These are phyloP conservation scores for Tulasnella calospora DNA, from an alignment of 768 basidiomycete genomes.

Conservation along the genomic window DNA sequence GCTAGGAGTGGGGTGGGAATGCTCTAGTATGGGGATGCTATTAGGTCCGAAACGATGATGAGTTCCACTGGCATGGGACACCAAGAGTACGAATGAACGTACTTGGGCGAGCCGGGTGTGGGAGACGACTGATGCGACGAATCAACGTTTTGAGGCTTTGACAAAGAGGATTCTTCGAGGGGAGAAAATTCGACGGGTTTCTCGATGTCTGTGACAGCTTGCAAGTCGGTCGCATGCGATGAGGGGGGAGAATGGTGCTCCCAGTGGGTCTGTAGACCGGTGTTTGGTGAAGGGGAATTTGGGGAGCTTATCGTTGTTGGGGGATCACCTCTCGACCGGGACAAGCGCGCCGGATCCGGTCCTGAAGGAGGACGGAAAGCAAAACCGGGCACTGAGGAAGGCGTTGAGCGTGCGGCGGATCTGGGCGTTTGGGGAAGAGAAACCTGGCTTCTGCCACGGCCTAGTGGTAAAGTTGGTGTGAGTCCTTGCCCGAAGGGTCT, in stretches of 20 bases:
- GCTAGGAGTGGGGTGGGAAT: not conserved
- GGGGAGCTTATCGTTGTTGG: not conserved
- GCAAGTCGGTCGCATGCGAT: not conserved
- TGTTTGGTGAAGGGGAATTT: not conserved
- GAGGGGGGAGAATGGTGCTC: not conserved
- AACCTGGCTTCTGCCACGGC: not conserved
- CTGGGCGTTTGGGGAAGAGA: not conserved
- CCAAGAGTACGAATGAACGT: not conserved
- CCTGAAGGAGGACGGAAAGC: constrained; percentile 1
- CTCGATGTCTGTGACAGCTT: not conserved
- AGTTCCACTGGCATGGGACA: not conserved
- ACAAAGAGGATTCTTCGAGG: not conserved
- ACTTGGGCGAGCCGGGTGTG: not conserved
- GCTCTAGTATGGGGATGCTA: not conserved
- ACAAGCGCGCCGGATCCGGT: not conserved
- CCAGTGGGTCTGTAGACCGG: not conserved
- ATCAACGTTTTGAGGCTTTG: not conserved
- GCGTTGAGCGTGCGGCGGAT: not conserved
- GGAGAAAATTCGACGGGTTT: not conserved
- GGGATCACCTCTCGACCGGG: not conserved
- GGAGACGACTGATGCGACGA: not conserved
- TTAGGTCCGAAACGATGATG: not conserved
- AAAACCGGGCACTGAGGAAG: not conserved
- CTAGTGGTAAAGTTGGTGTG: not conserved
- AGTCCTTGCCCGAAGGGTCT: not conserved